These are phyloP conservation scores for Danielia reshetovae DNA, from an alignment of 805 yeast species.

Conservation along the genomic window DNA sequence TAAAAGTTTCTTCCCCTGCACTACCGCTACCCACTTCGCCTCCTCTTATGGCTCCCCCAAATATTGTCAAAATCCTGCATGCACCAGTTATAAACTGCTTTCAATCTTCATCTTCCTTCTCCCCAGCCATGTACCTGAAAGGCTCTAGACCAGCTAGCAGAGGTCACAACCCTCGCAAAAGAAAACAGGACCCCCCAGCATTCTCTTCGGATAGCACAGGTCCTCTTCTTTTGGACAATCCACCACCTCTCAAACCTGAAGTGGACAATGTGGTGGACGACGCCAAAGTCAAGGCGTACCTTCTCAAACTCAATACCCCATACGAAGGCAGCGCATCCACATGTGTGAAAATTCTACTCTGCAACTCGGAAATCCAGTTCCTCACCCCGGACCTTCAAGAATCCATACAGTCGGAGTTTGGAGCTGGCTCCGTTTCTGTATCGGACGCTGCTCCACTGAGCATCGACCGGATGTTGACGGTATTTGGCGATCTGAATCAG, in stretches of 20 bases:
- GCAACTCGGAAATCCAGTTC: slow-evolving; percentile 24
- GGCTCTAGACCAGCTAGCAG: not conserved
- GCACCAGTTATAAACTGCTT: too few relatives aligned
- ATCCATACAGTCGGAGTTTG: slow-evolving; percentile 19
- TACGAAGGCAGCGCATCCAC: slow-evolving; percentile 6
- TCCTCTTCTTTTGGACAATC: not conserved
- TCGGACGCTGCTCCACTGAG: slow-evolving; percentile 21
- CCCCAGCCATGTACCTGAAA: too few relatives aligned
- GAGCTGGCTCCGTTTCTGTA: slow-evolving; percentile 17
- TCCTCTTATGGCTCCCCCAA: too few relatives aligned
- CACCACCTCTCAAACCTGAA: not conserved
- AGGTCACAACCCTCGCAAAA: slow-evolving; percentile 1
- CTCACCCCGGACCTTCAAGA: slow-evolving; percentile 14
- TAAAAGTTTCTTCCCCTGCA: too few relatives aligned
- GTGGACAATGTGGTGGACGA: slow-evolving; percentile 19
- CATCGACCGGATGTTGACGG: slow-evolving; percentile 27
- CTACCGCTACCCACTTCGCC: too few relatives aligned
- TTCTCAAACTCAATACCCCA: slow-evolving; percentile 15
- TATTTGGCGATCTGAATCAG: slow-evolving; percentile 23
- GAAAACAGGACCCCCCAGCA: slow-evolving; percentile 5
- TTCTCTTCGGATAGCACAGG: not conserved
- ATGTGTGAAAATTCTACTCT: slow-evolving; percentile 17
- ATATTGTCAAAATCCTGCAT: too few relatives aligned
- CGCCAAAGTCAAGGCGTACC: slow-evolving; percentile 21
- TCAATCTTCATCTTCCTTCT: too few relatives aligned